Percentiles rank a stretch among this genome's conserved stretches.
phyloP scores from a whole-genome alignment of 2,329 filamentous ascomycete species.

The Aureobasidium musti region DNA sequence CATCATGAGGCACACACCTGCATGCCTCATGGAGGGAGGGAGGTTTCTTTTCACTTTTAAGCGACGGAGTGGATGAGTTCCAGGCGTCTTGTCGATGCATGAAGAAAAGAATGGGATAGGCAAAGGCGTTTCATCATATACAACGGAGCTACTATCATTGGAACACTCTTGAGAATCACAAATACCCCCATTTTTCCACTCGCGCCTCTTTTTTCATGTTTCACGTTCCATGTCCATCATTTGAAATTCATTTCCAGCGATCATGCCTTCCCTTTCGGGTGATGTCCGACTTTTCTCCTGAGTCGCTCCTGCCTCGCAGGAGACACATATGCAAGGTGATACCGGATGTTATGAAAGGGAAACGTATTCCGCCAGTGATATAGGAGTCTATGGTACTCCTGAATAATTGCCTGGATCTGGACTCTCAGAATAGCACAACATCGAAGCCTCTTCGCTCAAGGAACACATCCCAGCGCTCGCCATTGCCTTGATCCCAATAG shows the following conservation, averaged over 20 bases:
- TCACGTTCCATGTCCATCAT: neutral
- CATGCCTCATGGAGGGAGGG: neutral
- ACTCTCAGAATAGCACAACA: conserved; percentile 18
- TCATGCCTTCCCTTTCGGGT: neutral
- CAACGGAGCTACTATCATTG: neutral
- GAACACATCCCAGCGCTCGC: conserved; percentile 28
- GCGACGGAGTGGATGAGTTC: conserved; percentile 14
- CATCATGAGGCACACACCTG: neutral
- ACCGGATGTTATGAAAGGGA: too few relatives aligned
- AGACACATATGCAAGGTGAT: too few relatives aligned
- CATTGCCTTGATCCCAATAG: conserved; percentile 23
- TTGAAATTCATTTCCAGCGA: neutral
- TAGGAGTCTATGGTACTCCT: too few relatives aligned
- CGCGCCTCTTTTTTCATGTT: neutral
- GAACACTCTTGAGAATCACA: conserved; percentile 2
- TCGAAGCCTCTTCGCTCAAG: conserved; percentile 25
- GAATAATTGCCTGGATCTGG: too few relatives aligned
- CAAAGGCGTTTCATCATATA: neutral
- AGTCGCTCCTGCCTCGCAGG: too few relatives aligned
- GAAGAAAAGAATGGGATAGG: conserved; percentile 15
- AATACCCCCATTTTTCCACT: neutral
- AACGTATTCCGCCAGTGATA: too few relatives aligned
- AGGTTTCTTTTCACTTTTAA: neutral
- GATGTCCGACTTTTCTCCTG: too few relatives aligned
- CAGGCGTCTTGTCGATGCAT: neutral